Base-by-base conservation (phyloP, 2,329 filamentous ascomycete species). In the Apiospora aurea region DNA sequence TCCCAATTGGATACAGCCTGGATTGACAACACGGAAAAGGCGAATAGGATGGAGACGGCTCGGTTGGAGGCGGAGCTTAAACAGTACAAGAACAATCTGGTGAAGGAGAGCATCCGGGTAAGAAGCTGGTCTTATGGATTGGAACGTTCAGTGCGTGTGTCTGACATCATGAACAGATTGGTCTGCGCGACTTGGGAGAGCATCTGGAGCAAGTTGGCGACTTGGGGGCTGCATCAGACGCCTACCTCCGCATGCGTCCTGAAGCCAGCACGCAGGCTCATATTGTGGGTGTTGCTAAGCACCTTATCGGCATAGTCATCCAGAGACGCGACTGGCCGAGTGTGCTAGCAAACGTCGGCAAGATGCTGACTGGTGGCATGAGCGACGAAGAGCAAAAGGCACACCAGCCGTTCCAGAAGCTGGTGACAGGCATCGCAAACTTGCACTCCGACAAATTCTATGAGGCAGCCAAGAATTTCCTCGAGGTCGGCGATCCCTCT, bases 41-140 rank as follows among this genome's bases (percentile, higher is more conserved):
- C 88, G 69, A 94, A 95, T 77, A 89, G 89, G 76, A 83, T 85
- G 1, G 93, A 97, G 81, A 92, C 92, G 0, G 86, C 90, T 71
- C 89, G 93, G n/a, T 86, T 98, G 71, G 94, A 98, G 79, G 85
- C 88, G 21, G 94, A 98, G 81, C 86, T 99, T 26, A 95, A 95
- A 81, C 92, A 92, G 1, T 98, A 98, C 82, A 97, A 96, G 83
- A 97, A 98, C 80, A 99, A 98, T 78, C 84, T 98, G 61, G 95
- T 99, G 77, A 97, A 98, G 81, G 96, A 99, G 84, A 98, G 95
- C 84, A 97, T 98, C 78, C 85, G 95, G 76, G 95, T 97, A 86
- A 71, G 88, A 79, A 53, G 10, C 8, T 41, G 57, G 0, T 53
- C 26, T 21, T n/a, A 4, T 26, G 24, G 7, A 6, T 21, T 47